Percentiles rank a stretch among this genome's conserved stretches.
Conservation (phyloP, 2,329 filamentous ascomycete genomes). For the Diaporthe vaccinii region DNA sequence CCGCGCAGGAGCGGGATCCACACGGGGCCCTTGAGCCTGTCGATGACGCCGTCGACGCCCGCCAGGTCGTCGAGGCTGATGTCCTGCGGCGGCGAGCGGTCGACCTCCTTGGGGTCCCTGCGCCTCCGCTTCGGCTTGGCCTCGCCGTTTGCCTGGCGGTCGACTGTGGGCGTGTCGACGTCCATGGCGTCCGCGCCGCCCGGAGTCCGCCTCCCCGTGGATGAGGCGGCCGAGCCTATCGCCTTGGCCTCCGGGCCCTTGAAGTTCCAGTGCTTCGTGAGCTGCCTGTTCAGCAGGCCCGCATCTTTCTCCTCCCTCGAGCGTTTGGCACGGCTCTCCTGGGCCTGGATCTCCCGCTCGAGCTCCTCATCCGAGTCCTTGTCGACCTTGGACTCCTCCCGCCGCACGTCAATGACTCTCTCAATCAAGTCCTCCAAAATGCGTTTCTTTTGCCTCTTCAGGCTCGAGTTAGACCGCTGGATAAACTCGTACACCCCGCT, state of each 20-base stretch:
- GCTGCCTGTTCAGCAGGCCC: slow-evolving; percentile 57
- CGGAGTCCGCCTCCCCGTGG: slow-evolving; percentile 42
- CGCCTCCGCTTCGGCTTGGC: slow-evolving; percentile 76
- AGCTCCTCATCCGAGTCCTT: slow-evolving; percentile 63
- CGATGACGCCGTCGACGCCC: slow-evolving; percentile 80
- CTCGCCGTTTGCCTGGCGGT: slow-evolving; percentile 75
- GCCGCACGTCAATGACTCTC: slow-evolving; percentile 80
- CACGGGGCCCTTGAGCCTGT: slow-evolving; percentile 77
- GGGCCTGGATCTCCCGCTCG: slow-evolving; percentile 48
- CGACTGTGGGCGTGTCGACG: slow-evolving; percentile 50
- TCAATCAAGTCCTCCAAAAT: slow-evolving; percentile 89
- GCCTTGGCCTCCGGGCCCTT: slow-evolving; percentile 39
- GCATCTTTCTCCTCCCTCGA: slow-evolving; percentile 43
- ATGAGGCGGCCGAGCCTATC: slow-evolving; percentile 35
- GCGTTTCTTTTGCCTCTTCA: slow-evolving; percentile 86
- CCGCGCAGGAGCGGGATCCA: slow-evolving; percentile 80
- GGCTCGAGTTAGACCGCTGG: slow-evolving; percentile 86
- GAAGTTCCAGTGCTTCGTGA: slow-evolving; percentile 57
- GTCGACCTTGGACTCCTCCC: slow-evolving; percentile 71
- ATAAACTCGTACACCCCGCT: slow-evolving; percentile 82
- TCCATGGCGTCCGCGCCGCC: slow-evolving; percentile 44
- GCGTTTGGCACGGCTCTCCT: slow-evolving; percentile 45
- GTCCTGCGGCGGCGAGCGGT: slow-evolving; percentile 75
- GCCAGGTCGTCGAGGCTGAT: slow-evolving; percentile 80
- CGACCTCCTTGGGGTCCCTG: slow-evolving; percentile 62